phyloP scores from a whole-genome alignment of 1,139 yeast genomes.

The Suhomyces yuchorum region DNA sequence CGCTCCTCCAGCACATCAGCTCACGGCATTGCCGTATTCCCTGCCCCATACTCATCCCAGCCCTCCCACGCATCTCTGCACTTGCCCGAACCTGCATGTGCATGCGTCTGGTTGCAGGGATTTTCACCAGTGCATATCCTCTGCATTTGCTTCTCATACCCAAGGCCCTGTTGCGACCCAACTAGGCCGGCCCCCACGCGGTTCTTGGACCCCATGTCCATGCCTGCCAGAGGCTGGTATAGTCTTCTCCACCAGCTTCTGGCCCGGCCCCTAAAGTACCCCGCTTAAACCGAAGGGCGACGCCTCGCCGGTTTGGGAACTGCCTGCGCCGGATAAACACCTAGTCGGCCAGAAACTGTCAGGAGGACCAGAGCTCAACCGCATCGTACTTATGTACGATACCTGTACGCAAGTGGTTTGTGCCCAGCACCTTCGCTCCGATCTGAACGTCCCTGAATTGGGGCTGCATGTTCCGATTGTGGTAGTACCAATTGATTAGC shows the following conservation, averaged over 20 bases:
- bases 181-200: too few species aligned
- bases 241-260: too few species aligned
- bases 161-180: not conserved
- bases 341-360: not conserved
- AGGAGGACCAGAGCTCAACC: not conserved
- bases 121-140: not conserved
- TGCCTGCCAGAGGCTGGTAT: too few species aligned
- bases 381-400: not conserved
- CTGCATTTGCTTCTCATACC: not conserved
- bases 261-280: too few species aligned
- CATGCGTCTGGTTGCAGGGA: not conserved
- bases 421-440: not conserved
- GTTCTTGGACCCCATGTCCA: too few species aligned
- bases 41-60: not conserved
- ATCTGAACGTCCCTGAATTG: slow-evolving; percentile 3
- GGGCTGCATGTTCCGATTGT: slow-evolving; percentile 4
- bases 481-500: not conserved
- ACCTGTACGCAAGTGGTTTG: not conserved
- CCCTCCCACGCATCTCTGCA: not conserved
- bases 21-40: not conserved
- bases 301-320: too few species aligned
- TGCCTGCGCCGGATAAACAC: too few species aligned
- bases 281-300: too few species aligned
- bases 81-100: not conserved
- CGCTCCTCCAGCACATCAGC: too few species aligned